phyloP scores from a whole-genome alignment of 371 early-diverging fungal genomes.

The Syncephalastrum sp. region DNA sequence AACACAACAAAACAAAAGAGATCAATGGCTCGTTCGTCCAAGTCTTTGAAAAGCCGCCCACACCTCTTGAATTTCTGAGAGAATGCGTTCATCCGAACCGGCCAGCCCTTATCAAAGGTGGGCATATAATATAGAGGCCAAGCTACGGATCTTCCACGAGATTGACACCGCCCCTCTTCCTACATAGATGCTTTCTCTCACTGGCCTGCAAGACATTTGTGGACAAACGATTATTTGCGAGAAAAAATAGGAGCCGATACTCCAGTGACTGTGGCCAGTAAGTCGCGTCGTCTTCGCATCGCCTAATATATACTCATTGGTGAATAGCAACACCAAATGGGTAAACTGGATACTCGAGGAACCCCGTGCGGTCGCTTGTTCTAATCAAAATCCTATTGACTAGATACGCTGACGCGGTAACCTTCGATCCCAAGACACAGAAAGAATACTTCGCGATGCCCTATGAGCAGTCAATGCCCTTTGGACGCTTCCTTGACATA shows the following conservation, averaged over 20 bases:
- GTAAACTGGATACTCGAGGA: constrained; percentile 13
- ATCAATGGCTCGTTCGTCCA: constrained; percentile 38
- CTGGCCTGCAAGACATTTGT: constrained; percentile 64
- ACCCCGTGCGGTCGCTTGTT: neutral
- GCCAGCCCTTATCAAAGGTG: constrained; percentile 45
- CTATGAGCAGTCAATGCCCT: constrained; percentile 59
- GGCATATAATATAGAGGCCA: neutral
- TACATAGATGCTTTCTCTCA: constrained; percentile 33
- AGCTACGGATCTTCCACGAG: no score
- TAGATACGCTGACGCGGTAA: constrained; percentile 70
- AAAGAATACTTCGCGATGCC: constrained; percentile 69
- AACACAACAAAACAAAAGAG: constrained; percentile 20
- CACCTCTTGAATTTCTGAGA: constrained; percentile 40
- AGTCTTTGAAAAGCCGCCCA: constrained; percentile 30
- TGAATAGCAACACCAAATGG: constrained; percentile 42
- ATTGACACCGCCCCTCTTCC: neutral
- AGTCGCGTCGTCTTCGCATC: neutral
- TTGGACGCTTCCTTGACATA: constrained; percentile 51
- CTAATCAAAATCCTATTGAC: constrained; percentile 5
- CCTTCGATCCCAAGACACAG: constrained; percentile 39
- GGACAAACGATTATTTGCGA: constrained; percentile 64
- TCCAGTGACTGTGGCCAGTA: constrained; percentile 64
- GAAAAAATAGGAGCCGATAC: constrained; percentile 37
- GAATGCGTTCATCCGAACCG: constrained; percentile 42
- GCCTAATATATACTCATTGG: neutral